These are phyloP conservation scores for Colletotrichum chlorophyti DNA, from an alignment of 2,329 filamentous ascomycete genomes.

Conservation along the genomic window DNA sequence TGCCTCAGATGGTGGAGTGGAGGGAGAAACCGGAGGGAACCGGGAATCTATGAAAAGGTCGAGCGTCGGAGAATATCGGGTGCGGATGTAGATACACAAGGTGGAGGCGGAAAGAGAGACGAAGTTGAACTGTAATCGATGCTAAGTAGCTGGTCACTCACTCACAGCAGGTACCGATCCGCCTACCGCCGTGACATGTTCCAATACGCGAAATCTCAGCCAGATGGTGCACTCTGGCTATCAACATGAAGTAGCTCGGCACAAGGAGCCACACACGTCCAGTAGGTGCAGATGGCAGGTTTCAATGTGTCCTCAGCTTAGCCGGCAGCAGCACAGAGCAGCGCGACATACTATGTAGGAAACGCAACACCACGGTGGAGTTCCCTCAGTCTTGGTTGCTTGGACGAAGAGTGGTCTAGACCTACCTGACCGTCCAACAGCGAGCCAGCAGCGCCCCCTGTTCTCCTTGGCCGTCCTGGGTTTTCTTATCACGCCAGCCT, in stretches of 20 bases:
- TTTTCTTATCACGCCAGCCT: no score
- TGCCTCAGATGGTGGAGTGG: constrained; percentile 25
- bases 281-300: constrained; percentile 15
- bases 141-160: no score
- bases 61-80: constrained; percentile 17
- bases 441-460: constrained; percentile 14
- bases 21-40: constrained; percentile 14
- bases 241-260: no score
- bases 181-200: neutral
- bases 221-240: constrained; percentile 11
- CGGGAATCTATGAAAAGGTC: neutral
- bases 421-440: constrained; percentile 5
- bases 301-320: constrained; percentile 11
- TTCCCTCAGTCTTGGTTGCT: neutral
- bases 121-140: neutral
- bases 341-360: neutral
- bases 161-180: no score
- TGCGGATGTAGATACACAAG: constrained; percentile 2
- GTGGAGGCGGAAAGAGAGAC: neutral
- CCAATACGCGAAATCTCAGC: constrained; percentile 6
- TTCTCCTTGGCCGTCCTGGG: neutral
- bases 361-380: neutral
- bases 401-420: constrained; percentile 8
- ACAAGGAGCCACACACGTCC: no score
- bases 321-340: neutral